Base-by-base conservation (phyloP, 345 rosid species). In the Atalantia buxifolia region DNA sequence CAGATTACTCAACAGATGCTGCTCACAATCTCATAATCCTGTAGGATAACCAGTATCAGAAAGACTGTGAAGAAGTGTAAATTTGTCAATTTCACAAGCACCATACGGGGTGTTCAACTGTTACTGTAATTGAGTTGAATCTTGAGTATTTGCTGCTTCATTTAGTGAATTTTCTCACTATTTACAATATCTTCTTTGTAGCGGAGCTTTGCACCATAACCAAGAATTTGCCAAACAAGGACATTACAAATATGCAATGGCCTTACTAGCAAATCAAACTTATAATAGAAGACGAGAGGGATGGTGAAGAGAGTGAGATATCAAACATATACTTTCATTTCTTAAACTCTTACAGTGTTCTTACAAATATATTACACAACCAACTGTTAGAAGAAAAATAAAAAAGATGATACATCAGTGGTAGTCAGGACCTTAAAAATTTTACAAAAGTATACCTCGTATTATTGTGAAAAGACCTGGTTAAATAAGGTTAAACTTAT, bases 1-100 rank as follows among this genome's bases (percentile, higher is more conserved):
- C 38, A 90, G 89, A 85, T 82, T 91, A 74, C 89, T 91, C 71
- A 87, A 85, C 69, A 85, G 92, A 69, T 86, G 86, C 83, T 87
- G 91, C 77, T 89, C 90, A 27, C 91, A 84, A 36, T 85, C 92
- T 69, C 88, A 76, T 60, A 79, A 82, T 78, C 82, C 83, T 61
- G 81, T 75, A 27, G 74, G 82, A 77, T 86, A 77, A 77, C 69
- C 69, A n/a, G 55, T 65, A 6, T 16, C 38, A 42, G 67, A 38
- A 68, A 72, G 33, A 57, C 33, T 7, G 33, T 4, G 4, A 24
- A 30, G 50, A 7, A 76, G 55, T 77, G 87, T 71, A 85, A 75
- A 85, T 85, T 68, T 79, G 81, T 83, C 71, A 4, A 83, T 76
- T 69, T 72, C 33, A 14, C 24, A 27, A 16, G 56, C 16, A 24